Conservation (phyloP, 148 eudicot genomes). For the Silene uniflora region DNA sequence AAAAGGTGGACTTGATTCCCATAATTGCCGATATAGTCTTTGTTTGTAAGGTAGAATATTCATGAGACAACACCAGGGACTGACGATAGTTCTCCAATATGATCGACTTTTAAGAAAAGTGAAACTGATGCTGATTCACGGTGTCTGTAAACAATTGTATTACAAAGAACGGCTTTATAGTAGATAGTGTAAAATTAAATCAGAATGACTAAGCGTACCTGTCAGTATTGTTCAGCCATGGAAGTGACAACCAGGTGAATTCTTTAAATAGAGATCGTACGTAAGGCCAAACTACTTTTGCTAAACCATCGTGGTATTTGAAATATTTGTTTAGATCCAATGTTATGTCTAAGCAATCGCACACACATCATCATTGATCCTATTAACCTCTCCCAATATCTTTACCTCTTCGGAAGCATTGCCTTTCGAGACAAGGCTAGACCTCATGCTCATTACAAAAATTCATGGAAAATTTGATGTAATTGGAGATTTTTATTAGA, state of each 20-base stretch:
- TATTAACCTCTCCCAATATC: neutral
- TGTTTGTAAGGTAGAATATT: no score
- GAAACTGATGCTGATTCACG: neutral
- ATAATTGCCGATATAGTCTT: no score
- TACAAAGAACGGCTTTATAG: neutral
- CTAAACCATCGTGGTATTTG: no score
- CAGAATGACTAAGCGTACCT: neutral
- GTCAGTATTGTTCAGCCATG: no score
- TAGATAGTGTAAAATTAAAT: neutral
- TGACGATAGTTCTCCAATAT: no score
- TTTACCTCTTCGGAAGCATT: neutral
- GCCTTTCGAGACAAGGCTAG: neutral
- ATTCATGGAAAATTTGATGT: neutral
- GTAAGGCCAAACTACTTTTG: no score
- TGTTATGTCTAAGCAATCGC: neutral
- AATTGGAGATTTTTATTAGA: neutral
- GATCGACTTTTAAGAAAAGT: neutral
- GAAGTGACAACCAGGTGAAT: no score
- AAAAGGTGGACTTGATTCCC: no score
- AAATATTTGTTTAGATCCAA: neutral
- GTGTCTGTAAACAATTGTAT: neutral
- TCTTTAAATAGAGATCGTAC: no score
- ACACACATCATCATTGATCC: neutral
- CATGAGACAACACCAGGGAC: no score
- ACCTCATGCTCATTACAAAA: neutral